A percentile compares a stretch with the other conserved stretches of the same genome.
Conservation (phyloP, 1,284 basidiomycete genomes). For the Inonotus obliquus region DNA sequence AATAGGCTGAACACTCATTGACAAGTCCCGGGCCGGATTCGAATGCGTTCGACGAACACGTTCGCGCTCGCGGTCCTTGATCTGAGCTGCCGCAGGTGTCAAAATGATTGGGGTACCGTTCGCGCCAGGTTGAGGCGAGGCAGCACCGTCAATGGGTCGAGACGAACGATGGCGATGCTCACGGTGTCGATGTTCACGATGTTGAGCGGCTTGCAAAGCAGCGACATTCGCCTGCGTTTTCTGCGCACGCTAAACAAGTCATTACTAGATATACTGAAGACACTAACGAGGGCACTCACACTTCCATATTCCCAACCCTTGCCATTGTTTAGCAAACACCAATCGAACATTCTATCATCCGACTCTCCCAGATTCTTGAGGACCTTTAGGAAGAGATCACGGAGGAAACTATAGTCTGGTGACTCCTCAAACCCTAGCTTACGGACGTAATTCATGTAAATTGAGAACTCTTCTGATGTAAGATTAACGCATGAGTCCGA, state of each 20-base stretch:
- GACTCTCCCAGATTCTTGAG: constrained; percentile 85
- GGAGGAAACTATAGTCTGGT: constrained; percentile 96
- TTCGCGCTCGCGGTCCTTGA: constrained; percentile 47
- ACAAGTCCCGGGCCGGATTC: constrained; percentile 31
- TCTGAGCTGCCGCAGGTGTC: constrained; percentile 57
- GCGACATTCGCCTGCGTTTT: constrained; percentile 42
- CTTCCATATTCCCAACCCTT: constrained; percentile 85
- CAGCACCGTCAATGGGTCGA: constrained; percentile 46
- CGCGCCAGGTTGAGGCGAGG: constrained; percentile 33
- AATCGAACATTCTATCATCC: constrained; percentile 94
- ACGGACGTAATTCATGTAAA: constrained; percentile 97
- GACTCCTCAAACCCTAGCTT: constrained; percentile 95
- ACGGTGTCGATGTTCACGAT: constrained; percentile 50
- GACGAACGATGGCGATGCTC: constrained; percentile 55
- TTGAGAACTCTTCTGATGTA: constrained; percentile 83
- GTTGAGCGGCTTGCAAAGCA: constrained; percentile 50
- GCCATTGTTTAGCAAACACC: constrained; percentile 91
- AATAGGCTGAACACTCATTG: constrained; percentile 59
- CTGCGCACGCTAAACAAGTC: constrained; percentile 17
- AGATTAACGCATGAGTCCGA: not conserved
- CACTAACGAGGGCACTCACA: constrained; percentile 37
- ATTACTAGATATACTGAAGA: constrained; percentile 14
- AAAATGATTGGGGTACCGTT: constrained; percentile 48
- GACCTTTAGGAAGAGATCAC: constrained; percentile 91
- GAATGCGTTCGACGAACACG: constrained; percentile 35